A percentile compares a stretch with the other conserved stretches of the same genome.
Conservation (phyloP, 2,329 filamentous ascomycete genomes). For the Aspergillus puulaauensis region DNA sequence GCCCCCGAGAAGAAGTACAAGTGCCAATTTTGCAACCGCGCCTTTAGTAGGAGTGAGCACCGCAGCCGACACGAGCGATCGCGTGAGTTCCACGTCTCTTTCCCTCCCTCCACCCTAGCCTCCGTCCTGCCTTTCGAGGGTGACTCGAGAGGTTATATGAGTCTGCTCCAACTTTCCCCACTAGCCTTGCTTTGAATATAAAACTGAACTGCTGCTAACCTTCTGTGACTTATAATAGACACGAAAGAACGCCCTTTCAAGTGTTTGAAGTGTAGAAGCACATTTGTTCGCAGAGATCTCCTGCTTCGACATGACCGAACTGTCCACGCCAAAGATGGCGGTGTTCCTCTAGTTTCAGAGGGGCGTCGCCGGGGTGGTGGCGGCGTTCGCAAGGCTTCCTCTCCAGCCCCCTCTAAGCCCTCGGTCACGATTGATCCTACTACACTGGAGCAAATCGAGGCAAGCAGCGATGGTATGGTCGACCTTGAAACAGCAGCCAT, state of each 20-base stretch:
- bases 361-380: constrained; percentile 66
- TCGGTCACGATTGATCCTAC: constrained; percentile 79
- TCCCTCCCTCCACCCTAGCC: background rate
- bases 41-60: constrained; percentile 96
- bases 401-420: constrained; percentile 65
- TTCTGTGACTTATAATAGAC: constrained; percentile 62
- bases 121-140: background rate
- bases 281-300: constrained; percentile 95
- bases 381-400: constrained; percentile 39
- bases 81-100: constrained; percentile 67
- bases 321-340: constrained; percentile 97
- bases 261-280: constrained; percentile 96
- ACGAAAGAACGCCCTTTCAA: constrained; percentile 99
- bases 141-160: background rate
- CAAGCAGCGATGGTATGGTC: constrained; percentile 84
- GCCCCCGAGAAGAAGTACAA: constrained; percentile 98
- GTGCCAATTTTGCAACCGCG: constrained; percentile 96
- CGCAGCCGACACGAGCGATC: constrained; percentile 95
- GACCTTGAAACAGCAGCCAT: constrained; percentile 97
- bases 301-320: constrained; percentile 96
- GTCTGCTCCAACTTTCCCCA: background rate
- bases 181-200: background rate
- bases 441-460: constrained; percentile 88
- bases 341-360: constrained; percentile 89
- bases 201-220: background rate